These are phyloP conservation scores for Pinus taeda DNA, from an alignment of 75 land plant genomes.

Conservation along the genomic window DNA sequence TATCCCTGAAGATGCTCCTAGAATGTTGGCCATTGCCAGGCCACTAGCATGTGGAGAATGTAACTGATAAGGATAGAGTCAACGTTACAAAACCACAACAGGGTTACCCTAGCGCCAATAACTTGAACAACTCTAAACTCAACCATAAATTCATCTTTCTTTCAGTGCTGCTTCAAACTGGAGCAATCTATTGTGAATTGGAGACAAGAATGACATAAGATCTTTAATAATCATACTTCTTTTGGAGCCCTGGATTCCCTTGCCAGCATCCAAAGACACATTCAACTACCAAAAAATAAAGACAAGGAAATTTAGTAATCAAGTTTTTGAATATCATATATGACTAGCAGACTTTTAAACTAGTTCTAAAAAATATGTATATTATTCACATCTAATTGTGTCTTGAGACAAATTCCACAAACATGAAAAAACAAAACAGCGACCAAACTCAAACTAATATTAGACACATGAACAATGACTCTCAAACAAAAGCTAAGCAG, in stretches of 20 bases:
- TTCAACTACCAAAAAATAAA: constrained; percentile 24
- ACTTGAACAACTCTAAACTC: background rate
- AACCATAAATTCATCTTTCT: constrained; percentile 82
- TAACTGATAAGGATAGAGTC: constrained; percentile 44
- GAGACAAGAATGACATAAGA: constrained; percentile 34
- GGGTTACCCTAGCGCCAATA: background rate
- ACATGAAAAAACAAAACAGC: no score
- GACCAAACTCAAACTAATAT: no score
- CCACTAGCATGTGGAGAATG: constrained; percentile 42
- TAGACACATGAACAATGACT: no score
- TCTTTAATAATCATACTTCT: constrained; percentile 34
- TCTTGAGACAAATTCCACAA: no score
- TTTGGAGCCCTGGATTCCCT: constrained; percentile 24
- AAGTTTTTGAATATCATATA: no score
- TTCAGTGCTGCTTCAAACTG: constrained; percentile 56
- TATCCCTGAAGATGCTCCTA: constrained; percentile 33
- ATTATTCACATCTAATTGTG: no score
- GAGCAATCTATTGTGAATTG: constrained; percentile 38
- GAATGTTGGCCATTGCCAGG: constrained; percentile 36
- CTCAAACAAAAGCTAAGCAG: no score
- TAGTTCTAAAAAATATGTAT: no score
- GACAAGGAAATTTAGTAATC: no score
- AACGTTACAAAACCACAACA: constrained; percentile 41
- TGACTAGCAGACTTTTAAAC: no score
- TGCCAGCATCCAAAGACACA: constrained; percentile 27